These are phyloP conservation scores for Leavenworthia alabamica DNA, from an alignment of 345 rosid species.

Conservation along the genomic window DNA sequence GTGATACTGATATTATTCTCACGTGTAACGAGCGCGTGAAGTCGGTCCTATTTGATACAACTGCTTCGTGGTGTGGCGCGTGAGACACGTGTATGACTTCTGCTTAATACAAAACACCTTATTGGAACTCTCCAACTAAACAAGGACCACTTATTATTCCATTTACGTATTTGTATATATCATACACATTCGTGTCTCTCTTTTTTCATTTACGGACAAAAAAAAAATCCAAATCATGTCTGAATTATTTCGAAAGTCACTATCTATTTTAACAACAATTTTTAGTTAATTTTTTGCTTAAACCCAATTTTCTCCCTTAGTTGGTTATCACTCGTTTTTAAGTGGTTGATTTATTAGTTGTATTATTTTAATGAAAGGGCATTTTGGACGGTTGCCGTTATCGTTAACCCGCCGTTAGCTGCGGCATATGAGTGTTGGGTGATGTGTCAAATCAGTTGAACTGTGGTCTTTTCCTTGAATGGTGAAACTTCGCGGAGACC, in stretches of 20 bases:
- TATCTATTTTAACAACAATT: background rate
- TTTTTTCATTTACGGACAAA: background rate
- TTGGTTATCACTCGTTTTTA: background rate
- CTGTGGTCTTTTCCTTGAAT: constrained; percentile 11
- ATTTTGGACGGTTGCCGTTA: background rate
- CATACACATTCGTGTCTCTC: background rate
- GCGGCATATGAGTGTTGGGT: constrained; percentile 19
- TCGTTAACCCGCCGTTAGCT: constrained; percentile 17
- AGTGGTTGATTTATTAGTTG: background rate
- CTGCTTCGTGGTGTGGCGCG: constrained; percentile 10
- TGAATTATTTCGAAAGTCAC: background rate
- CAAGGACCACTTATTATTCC: too few relatives aligned
- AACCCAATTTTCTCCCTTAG: background rate
- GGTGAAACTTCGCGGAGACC: constrained; percentile 14
- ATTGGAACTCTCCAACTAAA: constrained; percentile 12
- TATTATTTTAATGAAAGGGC: background rate
- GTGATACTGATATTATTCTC: constrained; percentile 23
- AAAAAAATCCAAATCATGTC: background rate
- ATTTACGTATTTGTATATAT: background rate
- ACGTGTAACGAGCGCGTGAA: constrained; percentile 15
- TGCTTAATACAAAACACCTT: constrained; percentile 6
- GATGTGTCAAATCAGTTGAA: constrained; percentile 16
- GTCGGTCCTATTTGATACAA: background rate
- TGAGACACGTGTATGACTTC: constrained; percentile 13
- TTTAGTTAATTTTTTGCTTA: background rate